Conservation (phyloP, 495 filamentous ascomycete genomes). For the Penicillium paradoxum region DNA sequence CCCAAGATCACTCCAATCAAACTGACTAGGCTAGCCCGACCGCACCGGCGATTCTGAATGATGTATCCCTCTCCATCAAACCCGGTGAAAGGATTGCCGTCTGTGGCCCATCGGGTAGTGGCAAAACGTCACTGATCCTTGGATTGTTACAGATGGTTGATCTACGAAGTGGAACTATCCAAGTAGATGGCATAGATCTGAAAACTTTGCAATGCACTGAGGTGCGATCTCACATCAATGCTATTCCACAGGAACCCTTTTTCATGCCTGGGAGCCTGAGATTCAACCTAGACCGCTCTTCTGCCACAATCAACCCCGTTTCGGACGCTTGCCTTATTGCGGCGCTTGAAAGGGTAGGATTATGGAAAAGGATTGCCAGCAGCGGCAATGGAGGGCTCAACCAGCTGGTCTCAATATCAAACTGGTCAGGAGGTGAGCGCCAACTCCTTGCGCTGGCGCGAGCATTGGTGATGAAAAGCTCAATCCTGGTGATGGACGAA, state of each 20-base stretch:
- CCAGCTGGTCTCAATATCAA: neutral
- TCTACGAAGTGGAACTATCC: neutral
- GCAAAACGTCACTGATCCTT: neutral
- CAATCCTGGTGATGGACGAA: slow-evolving; percentile 23
- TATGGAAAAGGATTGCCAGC: slow-evolving; percentile 27
- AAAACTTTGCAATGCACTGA: neutral
- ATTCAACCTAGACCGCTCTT: neutral
- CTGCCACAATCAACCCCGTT: neutral
- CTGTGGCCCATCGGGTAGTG: neutral
- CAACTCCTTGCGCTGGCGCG: slow-evolving; percentile 23
- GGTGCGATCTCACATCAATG: neutral
- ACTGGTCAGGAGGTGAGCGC: slow-evolving; percentile 20
- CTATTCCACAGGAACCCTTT: neutral
- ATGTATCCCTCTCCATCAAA: neutral
- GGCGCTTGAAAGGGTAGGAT: slow-evolving; percentile 8
- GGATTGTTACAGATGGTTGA: neutral
- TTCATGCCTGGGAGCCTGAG: neutral
- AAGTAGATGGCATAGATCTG: neutral
- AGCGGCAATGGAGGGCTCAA: slow-evolving; percentile 12
- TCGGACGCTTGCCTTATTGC: slow-evolving; percentile 7
- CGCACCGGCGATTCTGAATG: neutral
- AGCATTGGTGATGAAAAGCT: slow-evolving; percentile 9
- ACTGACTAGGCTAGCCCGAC: neutral
- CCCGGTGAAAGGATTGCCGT: neutral
- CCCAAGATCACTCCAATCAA: neutral